Conservation (phyloP, 768 basidiomycete species). For the Exidia glandulosa region DNA sequence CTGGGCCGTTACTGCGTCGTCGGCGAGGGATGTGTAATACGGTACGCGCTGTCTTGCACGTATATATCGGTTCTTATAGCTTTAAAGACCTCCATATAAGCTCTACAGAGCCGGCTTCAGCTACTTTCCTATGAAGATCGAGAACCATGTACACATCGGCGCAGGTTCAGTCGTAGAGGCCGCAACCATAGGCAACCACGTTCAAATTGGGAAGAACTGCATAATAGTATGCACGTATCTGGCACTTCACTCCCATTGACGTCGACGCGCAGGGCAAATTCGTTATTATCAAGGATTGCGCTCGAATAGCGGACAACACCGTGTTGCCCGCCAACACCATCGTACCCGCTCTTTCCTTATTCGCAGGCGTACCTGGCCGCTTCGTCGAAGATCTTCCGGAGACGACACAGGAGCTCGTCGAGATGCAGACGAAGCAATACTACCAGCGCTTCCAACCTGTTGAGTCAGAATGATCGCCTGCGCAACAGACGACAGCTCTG, state of each 20-base stretch:
- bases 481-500: no score
- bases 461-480: slow-evolving; percentile 15
- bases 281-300: slow-evolving; percentile 92
- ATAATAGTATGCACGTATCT: slow-evolving; percentile 55
- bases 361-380: slow-evolving; percentile 80
- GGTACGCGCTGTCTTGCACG: slow-evolving; percentile 31
- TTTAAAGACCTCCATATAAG: slow-evolving; percentile 68
- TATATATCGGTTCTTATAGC: not conserved
- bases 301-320: slow-evolving; percentile 78
- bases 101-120: slow-evolving; percentile 87
- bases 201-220: slow-evolving; percentile 91
- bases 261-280: slow-evolving; percentile 68
- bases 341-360: slow-evolving; percentile 76
- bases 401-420: slow-evolving; percentile 86
- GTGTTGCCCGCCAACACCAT: slow-evolving; percentile 88
- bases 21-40: slow-evolving; percentile 82
- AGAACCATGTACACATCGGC: slow-evolving; percentile 91
- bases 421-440: slow-evolving; percentile 73
- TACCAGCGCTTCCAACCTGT: slow-evolving; percentile 73
- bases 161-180: slow-evolving; percentile 83
- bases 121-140: slow-evolving; percentile 96
- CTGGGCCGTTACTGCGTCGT: slow-evolving; percentile 88
- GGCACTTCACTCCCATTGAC: not conserved
- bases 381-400: slow-evolving; percentile 83
- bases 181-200: slow-evolving; percentile 86